Percentiles rank a stretch among this genome's conserved stretches.
Evolutionary conservation across 2,329 filamentous ascomycete genomes (phyloP).

Genomic region (Fusarium papillatum): DNA sequence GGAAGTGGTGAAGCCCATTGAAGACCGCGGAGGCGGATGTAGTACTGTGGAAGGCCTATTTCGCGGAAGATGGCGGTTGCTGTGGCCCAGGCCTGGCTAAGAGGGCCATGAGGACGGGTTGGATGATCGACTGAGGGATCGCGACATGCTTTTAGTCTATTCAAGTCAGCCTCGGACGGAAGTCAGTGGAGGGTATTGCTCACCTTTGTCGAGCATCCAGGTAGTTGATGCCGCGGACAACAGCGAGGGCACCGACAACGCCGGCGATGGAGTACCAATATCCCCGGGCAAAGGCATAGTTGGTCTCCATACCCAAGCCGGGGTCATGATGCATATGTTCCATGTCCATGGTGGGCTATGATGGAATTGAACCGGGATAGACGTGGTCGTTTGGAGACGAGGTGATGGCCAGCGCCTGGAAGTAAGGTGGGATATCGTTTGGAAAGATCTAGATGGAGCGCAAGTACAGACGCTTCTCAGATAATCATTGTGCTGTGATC

Average conservation of each 20-base stretch:
- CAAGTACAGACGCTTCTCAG: not conserved
- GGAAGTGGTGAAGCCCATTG: constrained; percentile 72
- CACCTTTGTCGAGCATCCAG: constrained; percentile 59
- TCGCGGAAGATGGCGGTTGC: constrained; percentile 70
- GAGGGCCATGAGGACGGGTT: constrained; percentile 62
- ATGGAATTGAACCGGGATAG: not conserved
- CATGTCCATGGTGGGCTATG: constrained; percentile 50
- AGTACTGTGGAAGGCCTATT: constrained; percentile 67
- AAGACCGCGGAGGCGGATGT: constrained; percentile 59
- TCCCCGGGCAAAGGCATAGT: constrained; percentile 64
- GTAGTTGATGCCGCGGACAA: constrained; percentile 58
- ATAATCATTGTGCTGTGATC: constrained; percentile 1
- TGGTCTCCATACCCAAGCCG: constrained; percentile 55
- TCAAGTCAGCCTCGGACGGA: accelerated
- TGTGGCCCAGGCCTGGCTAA: constrained; percentile 69
- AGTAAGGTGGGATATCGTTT: not conserved
- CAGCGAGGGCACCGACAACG: constrained; percentile 57
- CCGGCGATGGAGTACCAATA: constrained; percentile 72
- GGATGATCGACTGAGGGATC: constrained; percentile 61
- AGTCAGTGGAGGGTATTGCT: not conserved
- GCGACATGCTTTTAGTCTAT: constrained; percentile 62
- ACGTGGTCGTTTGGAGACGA: not conserved
- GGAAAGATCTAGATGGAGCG: not conserved
- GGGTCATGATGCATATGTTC: constrained; percentile 45
- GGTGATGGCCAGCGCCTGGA: constrained; percentile 16